These are phyloP conservation scores for Calonectria pauciramosa DNA, from an alignment of 2,329 filamentous ascomycete genomes.

Conservation along the genomic window DNA sequence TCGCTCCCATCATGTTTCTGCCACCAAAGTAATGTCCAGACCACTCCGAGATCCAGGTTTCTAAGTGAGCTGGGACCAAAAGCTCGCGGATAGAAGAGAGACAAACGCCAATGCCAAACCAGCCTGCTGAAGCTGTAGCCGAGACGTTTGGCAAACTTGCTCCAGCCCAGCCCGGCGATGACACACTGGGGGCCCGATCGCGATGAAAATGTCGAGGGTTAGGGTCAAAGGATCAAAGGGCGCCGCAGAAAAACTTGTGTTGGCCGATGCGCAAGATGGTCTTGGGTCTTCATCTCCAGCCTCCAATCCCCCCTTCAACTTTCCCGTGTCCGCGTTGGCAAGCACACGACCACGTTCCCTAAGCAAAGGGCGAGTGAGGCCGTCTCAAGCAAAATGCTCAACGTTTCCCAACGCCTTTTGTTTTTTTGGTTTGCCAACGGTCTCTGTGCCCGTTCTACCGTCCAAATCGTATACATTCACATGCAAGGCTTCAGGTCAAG, in stretches of 20 bases:
- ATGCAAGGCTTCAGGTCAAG: slow-evolving; percentile 1
- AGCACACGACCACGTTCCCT: neutral
- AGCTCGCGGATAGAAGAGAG: neutral
- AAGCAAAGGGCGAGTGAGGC: neutral
- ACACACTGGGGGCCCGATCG: neutral
- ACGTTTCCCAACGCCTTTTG: neutral
- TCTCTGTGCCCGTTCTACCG: neutral
- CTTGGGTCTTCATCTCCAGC: neutral
- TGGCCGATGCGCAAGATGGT: neutral
- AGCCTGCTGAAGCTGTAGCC: neutral
- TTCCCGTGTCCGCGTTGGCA: neutral
- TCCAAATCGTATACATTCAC: neutral
- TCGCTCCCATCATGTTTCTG: neutral
- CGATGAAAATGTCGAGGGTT: neutral
- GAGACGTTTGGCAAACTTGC: neutral
- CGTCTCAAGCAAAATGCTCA: neutral
- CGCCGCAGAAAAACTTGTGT: neutral
- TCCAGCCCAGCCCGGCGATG: neutral
- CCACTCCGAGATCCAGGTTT: neutral
- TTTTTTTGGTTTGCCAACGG: neutral
- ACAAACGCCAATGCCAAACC: neutral
- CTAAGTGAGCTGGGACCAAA: neutral
- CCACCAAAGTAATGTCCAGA: neutral
- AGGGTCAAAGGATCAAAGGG: neutral
- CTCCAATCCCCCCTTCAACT: neutral